These are phyloP conservation scores for Trichoderma reesei DNA, from an alignment of 495 filamentous ascomycete genomes.

Conservation along the genomic window DNA sequence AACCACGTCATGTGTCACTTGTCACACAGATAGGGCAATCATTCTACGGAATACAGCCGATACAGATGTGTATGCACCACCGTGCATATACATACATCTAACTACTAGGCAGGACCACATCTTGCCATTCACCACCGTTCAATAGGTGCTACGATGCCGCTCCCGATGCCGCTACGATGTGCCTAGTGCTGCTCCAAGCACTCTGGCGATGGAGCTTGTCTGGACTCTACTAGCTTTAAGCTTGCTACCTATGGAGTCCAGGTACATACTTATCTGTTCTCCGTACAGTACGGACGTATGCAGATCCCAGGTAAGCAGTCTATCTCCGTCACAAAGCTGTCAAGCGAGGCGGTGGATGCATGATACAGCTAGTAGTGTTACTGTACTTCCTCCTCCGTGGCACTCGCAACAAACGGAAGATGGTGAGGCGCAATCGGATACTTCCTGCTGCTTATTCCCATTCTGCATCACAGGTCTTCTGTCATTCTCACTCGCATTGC, in stretches of 20 bases:
- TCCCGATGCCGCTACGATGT: no score
- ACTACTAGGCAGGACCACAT: neutral
- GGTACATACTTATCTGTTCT: neutral
- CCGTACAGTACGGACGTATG: neutral
- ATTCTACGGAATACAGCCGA: conserved; percentile 4
- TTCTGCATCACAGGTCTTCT: no score
- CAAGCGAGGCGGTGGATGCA: neutral
- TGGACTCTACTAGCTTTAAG: no score
- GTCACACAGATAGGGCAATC: conserved; percentile 9
- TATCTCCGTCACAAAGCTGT: conserved; percentile 2
- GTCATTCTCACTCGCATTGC: no score
- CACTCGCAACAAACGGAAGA: neutral
- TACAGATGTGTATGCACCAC: neutral
- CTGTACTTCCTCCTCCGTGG: neutral
- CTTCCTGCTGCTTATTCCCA: no score
- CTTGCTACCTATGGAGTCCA: no score
- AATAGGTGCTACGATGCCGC: neutral
- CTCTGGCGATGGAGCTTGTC: no score
- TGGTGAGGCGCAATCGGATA: no score
- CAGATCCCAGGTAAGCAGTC: conserved; percentile 7
- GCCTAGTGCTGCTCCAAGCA: no score
- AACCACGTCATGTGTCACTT: conserved; percentile 8
- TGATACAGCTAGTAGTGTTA: neutral
- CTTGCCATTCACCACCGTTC: neutral
- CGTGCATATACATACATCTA: neutral